These are phyloP conservation scores for Asclepias syriaca DNA, from an alignment of 257 asterid genomes.

Conservation along the genomic window DNA sequence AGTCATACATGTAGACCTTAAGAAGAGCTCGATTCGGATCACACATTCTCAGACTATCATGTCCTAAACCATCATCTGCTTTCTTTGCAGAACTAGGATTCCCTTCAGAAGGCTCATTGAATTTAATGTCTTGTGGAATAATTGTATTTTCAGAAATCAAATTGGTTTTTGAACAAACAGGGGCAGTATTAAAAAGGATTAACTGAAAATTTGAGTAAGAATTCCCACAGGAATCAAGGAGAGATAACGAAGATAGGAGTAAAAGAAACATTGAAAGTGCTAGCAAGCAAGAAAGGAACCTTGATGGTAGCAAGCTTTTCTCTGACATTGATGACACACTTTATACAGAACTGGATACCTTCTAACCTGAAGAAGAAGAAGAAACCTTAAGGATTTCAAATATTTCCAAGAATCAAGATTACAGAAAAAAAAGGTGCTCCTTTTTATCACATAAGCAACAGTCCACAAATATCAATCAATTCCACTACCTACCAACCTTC, in stretches of 20 bases:
- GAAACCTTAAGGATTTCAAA: neutral
- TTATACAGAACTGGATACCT: too few species aligned
- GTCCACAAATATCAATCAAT: neutral
- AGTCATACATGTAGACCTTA: slow-evolving; percentile 66
- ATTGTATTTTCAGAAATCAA: slow-evolving; percentile 12
- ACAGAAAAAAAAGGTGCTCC: neutral
- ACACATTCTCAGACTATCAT: slow-evolving; percentile 20
- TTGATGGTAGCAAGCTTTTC: slow-evolving; percentile 49
- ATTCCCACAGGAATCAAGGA: slow-evolving; percentile 35
- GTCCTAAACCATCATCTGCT: slow-evolving; percentile 19
- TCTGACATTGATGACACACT: slow-evolving; percentile 43
- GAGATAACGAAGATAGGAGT: slow-evolving; percentile 45
- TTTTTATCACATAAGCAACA: neutral
- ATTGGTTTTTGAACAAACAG: slow-evolving; percentile 22
- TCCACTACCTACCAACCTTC: neutral
- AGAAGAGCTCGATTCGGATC: slow-evolving; percentile 43
- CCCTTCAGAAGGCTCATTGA: slow-evolving; percentile 11
- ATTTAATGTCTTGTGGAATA: slow-evolving; percentile 10
- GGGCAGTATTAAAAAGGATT: slow-evolving; percentile 29
- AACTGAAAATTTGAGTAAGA: slow-evolving; percentile 36
- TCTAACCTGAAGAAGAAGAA: neutral
- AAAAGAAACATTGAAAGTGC: slow-evolving; percentile 51
- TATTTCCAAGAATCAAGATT: neutral
- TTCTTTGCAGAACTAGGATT: slow-evolving; percentile 4
- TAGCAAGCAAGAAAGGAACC: slow-evolving; percentile 51